phyloP scores from a whole-genome alignment of 2,329 filamentous ascomycete genomes.

The Stagonosporopsis cucurbitacearum region DNA sequence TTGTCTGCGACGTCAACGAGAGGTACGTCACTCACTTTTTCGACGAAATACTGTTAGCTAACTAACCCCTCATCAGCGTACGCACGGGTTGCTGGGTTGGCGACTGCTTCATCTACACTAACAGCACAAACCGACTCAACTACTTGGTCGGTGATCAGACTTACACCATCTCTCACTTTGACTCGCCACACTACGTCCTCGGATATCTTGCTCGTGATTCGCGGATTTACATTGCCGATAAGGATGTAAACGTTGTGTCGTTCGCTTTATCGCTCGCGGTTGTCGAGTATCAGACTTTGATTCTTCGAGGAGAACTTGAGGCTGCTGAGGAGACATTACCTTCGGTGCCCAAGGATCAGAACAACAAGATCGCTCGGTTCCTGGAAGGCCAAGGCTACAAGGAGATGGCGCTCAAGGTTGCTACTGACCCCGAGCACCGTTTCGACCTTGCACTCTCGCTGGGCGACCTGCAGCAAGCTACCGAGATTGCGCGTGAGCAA shows the following conservation, averaged over 20 bases:
- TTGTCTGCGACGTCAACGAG: conserved; percentile 94
- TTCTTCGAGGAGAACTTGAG: conserved; percentile 92
- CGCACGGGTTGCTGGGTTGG: conserved; percentile 97
- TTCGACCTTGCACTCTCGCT: conserved; percentile 89
- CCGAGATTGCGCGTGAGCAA: conserved; percentile 81
- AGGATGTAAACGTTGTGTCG: conserved; percentile 90
- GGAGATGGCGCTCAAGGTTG: conserved; percentile 91
- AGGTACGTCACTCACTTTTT: conserved; percentile 59
- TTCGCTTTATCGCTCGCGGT: conserved; percentile 91
- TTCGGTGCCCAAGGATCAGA: conserved; percentile 86
- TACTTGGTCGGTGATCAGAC: conserved; percentile 98
- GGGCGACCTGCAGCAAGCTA: conserved; percentile 82
- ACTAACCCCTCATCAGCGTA: conserved; percentile 64
- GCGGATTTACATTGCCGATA: conserved; percentile 93
- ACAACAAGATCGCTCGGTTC: conserved; percentile 98
- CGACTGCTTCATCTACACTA: conserved; percentile 99
- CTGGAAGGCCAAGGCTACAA: conserved; percentile 97
- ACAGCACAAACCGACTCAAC: conserved; percentile 93
- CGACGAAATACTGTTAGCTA: conserved; percentile 9
- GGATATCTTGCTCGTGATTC: conserved; percentile 95
- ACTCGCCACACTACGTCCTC: conserved; percentile 91
- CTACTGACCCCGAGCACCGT: conserved; percentile 93
- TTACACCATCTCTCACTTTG: conserved; percentile 96
- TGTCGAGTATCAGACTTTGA: conserved; percentile 95
- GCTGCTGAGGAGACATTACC: conserved; percentile 83